Evolutionary conservation across 73 alveolate species (phyloP), one percentile per base, ranked within the genome.

Genomic region (Tetrahymena elliotti): DNA sequence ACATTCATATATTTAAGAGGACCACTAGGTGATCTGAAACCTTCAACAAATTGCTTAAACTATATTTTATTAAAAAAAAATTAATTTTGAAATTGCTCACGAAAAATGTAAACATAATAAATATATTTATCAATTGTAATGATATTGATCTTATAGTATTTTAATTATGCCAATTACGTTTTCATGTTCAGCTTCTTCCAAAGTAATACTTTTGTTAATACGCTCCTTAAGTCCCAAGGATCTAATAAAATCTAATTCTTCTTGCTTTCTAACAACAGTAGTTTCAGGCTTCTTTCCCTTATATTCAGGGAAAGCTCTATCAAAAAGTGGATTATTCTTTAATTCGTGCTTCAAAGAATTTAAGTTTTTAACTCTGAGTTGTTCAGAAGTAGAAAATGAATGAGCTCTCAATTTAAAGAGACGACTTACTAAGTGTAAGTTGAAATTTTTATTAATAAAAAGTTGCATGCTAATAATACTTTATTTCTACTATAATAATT

Each of bases 1-100:
- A 47, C 92, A 35, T 95, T 47, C 96, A 97, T 52, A 84, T 94
- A 95, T 53, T 96, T 97, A 35, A 83, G 83, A 9, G 98, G 97
- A 31, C 98, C 98, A 38, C 84, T 84, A 53, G 98, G 97, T 52
- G 96, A 53, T 22, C 47, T 52, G 84, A 84, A 94, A 9, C 97
- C 97, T 93, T 97, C 99, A 39, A 97, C 97, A 93, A 96, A 94
- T 34, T 94, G 68, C 93, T 88, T 94, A 35, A 39, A 94, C 96
- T 94, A 33, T 88, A 35, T 34, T n/a, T 36, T 8, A 24, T 24
- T 68, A 16, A 68, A 68, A 27, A 22, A 68, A 27, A 68, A 68
- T 3, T 2, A 10, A 27, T 27, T 11, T 68, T 7, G 1, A 1
- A 22, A 24, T 22, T 1, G 1, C 18, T 27, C 34, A 18, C 1